These are phyloP conservation scores for Caryocar brasiliense DNA, from an alignment of 441 rosid species.

Conservation along the genomic window DNA sequence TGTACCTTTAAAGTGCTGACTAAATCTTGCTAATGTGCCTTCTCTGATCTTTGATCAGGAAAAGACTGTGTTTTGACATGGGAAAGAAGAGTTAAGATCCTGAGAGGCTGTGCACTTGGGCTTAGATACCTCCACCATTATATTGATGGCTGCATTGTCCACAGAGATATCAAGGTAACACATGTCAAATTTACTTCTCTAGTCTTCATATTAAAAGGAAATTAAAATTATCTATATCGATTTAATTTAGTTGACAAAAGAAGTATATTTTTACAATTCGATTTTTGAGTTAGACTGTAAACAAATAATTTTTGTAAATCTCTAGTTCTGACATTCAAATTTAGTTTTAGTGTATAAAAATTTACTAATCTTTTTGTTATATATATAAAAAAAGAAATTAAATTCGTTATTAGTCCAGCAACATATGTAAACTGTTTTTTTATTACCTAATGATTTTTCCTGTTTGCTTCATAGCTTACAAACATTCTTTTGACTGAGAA, in stretches of 20 bases:
- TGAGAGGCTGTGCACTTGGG: constrained; percentile 49
- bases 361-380: no score
- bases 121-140: constrained; percentile 50
- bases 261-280: no score
- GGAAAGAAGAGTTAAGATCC: constrained; percentile 51
- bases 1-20: no score
- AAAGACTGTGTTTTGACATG: constrained; percentile 36
- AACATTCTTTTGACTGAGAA: constrained; percentile 57
- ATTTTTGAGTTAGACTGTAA: no score
- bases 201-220: background rate
- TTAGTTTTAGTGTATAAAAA: no score
- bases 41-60: constrained; percentile 16
- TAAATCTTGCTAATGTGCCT: background rate
- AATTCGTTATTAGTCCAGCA: no score
- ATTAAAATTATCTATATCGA: no score
- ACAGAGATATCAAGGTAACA: constrained; percentile 59
- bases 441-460: background rate
- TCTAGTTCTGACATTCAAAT: no score
- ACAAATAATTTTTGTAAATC: no score
- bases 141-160: constrained; percentile 63
- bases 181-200: background rate
- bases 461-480: constrained; percentile 40
- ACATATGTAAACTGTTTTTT: background rate
- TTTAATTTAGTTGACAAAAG: no score
- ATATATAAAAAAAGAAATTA: no score